phyloP scores from a whole-genome alignment of 2,329 filamentous ascomycete genomes.

The Hymenoscyphus infarciens region DNA sequence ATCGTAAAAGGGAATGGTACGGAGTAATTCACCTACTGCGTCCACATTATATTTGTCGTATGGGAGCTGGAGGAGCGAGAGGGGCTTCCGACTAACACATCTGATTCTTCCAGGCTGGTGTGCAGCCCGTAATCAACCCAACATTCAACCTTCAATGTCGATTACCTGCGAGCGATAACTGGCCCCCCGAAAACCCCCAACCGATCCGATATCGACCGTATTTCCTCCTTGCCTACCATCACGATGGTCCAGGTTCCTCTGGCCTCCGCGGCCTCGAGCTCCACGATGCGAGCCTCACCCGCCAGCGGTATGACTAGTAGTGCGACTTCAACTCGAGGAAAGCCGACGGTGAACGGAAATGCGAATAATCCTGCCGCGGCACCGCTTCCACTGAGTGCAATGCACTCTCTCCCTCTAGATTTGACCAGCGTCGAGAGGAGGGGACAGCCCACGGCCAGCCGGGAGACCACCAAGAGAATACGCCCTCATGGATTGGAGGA shows the following conservation, averaged over 20 bases:
- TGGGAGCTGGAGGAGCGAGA: constrained; percentile 3
- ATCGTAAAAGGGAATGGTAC: not conserved
- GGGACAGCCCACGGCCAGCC: constrained; percentile 72
- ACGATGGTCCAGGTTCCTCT: constrained; percentile 36
- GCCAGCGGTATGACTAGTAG: constrained; percentile 28
- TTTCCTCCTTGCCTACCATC: constrained; percentile 13
- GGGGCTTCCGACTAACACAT: constrained; percentile 10
- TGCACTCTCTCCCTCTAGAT: constrained; percentile 60
- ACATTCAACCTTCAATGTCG: constrained; percentile 12
- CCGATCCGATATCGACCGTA: constrained; percentile 28
- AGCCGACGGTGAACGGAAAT: constrained; percentile 29
- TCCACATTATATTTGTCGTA: not conserved
- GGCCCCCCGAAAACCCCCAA: constrained; percentile 8
- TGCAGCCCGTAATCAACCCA: constrained; percentile 6
- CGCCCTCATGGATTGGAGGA: constrained; percentile 83
- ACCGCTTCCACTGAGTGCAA: constrained; percentile 35
- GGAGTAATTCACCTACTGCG: not conserved
- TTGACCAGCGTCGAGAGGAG: constrained; percentile 87
- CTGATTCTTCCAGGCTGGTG: constrained; percentile 2
- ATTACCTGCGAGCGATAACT: constrained; percentile 9
- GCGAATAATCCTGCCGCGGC: constrained; percentile 33
- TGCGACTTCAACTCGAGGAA: constrained; percentile 28
- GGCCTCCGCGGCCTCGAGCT: constrained; percentile 27
- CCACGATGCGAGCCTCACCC: constrained; percentile 33
- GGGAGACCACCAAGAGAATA: constrained; percentile 72